Base-by-base conservation (phyloP, 2,329 filamentous ascomycete genomes). In the Ascochyta rabiei region DNA sequence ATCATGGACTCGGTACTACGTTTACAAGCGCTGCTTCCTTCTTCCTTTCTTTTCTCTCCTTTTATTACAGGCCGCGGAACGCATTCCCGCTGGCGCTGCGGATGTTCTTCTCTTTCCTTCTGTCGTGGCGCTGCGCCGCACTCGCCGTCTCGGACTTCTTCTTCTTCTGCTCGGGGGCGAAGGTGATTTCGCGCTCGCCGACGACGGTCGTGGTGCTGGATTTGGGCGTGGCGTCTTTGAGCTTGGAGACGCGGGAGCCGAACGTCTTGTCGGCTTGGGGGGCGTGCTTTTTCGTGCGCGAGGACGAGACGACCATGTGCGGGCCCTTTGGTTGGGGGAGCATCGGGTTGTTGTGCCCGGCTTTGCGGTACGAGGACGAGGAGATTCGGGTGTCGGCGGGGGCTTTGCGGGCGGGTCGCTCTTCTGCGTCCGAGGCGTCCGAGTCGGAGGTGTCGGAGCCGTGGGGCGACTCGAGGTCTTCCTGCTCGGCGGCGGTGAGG, bases 71-170 rank as follows among this genome's bases (percentile, higher is more conserved):
- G 68, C 81, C 83, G 72, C 88, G 84, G 73, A 92, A 90, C 35
- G 86, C 86, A 75, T 93, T 93, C 47, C 82, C 83, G 75, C 89
- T 91, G 45, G 90, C 90, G 74, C 88, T 92, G 66, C 89, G 80
- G 66, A 89, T 84, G 24, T 80, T 77, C 53, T 79, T 79, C 56
- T 80, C 76, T 60, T 78, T 79, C 63, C 77, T 78, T 72, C 72
- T 60, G 49, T 71, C 69, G 30, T 68, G 62, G 41, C 69, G 54
- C 52, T 70, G 64, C 6, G 65, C 70, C 23, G 57, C 58, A 8
- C 72, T 72, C 28, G 73, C 70, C 23, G 72, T 71, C 2, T 34
- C 13, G 12, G 57, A 49, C 13, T 53, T 57, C 61, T 69, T 69
- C 59, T 66, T 76, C 67, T 81, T 81, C 73, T 70, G 80, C 58